Percentiles rank a stretch among this genome's conserved stretches.
Evolutionary conservation across 1,139 yeast species (phyloP).

Genomic region (Candida neerlandica): DNA sequence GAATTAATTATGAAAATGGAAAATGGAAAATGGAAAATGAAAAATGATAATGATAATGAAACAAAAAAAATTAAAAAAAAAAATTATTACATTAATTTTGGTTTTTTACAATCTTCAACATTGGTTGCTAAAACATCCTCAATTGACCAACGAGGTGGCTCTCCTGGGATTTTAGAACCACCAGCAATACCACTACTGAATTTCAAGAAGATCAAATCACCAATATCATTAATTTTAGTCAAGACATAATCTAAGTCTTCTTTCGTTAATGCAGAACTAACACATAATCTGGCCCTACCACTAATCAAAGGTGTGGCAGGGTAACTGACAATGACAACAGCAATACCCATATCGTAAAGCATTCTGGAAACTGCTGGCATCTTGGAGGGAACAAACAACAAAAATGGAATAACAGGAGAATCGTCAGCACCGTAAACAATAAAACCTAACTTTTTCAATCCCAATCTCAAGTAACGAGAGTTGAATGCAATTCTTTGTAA

Average conservation of each 20-base stretch:
- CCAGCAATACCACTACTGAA: conserved; percentile 79
- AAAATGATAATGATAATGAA: neutral
- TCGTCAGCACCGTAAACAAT: conserved; percentile 95
- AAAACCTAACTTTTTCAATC: conserved; percentile 88
- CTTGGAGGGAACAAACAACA: conserved; percentile 86
- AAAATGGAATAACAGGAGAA: conserved; percentile 91
- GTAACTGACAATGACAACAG: conserved; percentile 95
- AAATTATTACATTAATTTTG: conserved; percentile 20
- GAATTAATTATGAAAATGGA: neutral
- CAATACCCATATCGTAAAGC: conserved; percentile 77
- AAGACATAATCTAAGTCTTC: conserved; percentile 87
- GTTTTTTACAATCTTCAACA: conserved; percentile 66
- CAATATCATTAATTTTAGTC: conserved; percentile 73
- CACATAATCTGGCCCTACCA: conserved; percentile 90
- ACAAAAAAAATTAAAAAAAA: neutral
- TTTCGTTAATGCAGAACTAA: conserved; percentile 88
- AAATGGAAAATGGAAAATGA: neutral
- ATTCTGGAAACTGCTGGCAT: conserved; percentile 91
- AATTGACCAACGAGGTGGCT: conserved; percentile 72
- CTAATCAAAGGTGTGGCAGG: conserved; percentile 95
- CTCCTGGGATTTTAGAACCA: conserved; percentile 57
- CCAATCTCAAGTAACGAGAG: conserved; percentile 88
- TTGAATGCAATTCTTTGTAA: conserved; percentile 92
- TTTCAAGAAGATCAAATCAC: conserved; percentile 75
- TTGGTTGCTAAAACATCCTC: conserved; percentile 76